Conservation (phyloP, 768 basidiomycete genomes). For the Trametes villosa region DNA sequence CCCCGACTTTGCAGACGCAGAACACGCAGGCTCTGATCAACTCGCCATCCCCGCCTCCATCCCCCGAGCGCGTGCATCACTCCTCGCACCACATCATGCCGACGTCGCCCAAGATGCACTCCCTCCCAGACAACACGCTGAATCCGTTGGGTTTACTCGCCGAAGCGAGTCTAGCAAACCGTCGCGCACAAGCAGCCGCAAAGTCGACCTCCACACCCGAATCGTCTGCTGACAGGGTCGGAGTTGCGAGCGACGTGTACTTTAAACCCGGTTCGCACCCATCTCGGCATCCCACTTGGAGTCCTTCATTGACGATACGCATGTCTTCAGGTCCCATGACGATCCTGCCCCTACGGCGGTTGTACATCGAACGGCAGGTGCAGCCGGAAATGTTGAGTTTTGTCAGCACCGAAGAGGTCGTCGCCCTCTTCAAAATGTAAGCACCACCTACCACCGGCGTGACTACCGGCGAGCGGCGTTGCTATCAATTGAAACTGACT, state of each 20-base stretch:
- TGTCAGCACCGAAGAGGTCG: slow-evolving; percentile 85
- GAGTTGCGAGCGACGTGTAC: slow-evolving; percentile 86
- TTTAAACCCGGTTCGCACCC: slow-evolving; percentile 80
- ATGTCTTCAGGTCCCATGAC: slow-evolving; percentile 75
- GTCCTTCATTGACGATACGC: neutral
- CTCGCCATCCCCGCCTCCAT: slow-evolving; percentile 34
- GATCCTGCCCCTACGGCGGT: slow-evolving; percentile 77
- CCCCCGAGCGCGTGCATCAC: slow-evolving; percentile 46
- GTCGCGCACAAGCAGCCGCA: slow-evolving; percentile 55
- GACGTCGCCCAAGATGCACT: slow-evolving; percentile 85
- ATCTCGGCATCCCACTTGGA: slow-evolving; percentile 1
- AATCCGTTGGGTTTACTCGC: slow-evolving; percentile 93
- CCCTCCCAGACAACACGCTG: slow-evolving; percentile 87
- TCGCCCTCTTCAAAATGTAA: slow-evolving; percentile 88
- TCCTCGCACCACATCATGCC: slow-evolving; percentile 31
- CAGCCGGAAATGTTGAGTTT: slow-evolving; percentile 95
- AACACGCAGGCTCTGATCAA: slow-evolving; percentile 61
- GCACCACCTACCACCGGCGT: slow-evolving; percentile 36
- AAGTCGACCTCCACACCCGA: slow-evolving; percentile 23
- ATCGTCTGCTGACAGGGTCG: slow-evolving; percentile 41
- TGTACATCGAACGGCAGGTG: slow-evolving; percentile 87
- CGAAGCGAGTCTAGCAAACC: slow-evolving; percentile 83
- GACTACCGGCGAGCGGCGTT: neutral
- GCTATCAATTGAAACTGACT: slow-evolving; percentile 8
- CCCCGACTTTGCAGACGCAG: slow-evolving; percentile 57